Conservation (phyloP, 257 asterid genomes). For the Solanum acaule region DNA sequence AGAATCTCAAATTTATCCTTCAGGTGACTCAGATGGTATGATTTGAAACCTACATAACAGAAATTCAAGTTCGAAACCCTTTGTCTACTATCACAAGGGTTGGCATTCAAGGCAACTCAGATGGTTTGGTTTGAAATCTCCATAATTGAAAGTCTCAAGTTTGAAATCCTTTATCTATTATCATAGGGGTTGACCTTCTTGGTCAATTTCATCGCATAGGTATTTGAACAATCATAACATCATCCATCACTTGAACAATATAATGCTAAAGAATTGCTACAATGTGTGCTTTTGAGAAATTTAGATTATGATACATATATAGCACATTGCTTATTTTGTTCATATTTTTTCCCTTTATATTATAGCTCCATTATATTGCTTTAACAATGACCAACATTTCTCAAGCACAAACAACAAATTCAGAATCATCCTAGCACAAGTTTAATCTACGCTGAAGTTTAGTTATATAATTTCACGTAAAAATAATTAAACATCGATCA, state of each 20-base stretch:
- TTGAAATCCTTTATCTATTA: too few species aligned
- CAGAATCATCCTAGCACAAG: too few species aligned
- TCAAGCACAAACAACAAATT: neutral
- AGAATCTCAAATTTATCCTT: neutral
- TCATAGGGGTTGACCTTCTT: neutral
- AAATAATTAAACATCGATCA: too few species aligned
- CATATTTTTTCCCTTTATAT: neutral
- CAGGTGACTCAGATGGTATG: neutral
- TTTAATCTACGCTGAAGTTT: neutral
- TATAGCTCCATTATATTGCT: neutral
- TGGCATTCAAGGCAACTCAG: rapidly evolving
- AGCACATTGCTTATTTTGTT: neutral
- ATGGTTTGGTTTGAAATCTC: too few species aligned
- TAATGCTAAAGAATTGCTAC: neutral
- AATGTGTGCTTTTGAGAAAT: neutral
- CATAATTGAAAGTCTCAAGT: neutral
- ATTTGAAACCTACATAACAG: neutral
- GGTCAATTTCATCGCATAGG: too few species aligned
- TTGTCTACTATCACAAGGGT: too few species aligned
- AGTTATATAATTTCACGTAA: neutral
- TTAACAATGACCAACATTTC: neutral
- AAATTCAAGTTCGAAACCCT: too few species aligned
- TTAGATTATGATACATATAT: neutral
- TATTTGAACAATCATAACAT: too few species aligned
- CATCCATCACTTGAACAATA: neutral